phyloP scores from a whole-genome alignment of 805 yeast genomes.

The Schizosaccharomyces lindneri region DNA sequence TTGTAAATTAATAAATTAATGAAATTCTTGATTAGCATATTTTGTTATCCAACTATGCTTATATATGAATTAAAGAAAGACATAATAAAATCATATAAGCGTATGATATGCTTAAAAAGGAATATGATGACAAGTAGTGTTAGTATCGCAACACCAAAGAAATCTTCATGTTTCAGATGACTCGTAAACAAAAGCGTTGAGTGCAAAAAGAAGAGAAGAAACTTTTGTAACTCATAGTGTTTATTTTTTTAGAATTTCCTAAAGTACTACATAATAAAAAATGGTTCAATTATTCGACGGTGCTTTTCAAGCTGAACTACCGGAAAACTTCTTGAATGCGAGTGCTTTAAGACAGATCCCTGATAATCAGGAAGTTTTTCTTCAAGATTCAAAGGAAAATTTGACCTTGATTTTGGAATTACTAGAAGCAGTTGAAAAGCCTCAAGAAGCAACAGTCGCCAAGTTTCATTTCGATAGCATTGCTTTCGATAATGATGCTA shows the following conservation, averaged over 20 bases:
- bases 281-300: constrained; percentile 45
- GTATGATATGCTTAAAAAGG: too few species aligned
- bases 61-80: too few species aligned
- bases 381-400: constrained; percentile 11
- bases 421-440: constrained; percentile 15
- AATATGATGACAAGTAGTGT: too few species aligned
- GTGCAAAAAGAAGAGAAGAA: too few species aligned
- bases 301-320: constrained; percentile 37
- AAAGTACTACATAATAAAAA: neutral
- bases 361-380: constrained; percentile 76
- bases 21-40: too few species aligned
- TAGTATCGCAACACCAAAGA: too few species aligned
- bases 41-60: too few species aligned
- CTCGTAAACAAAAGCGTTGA: too few species aligned
- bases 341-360: constrained; percentile 58
- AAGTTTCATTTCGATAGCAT: neutral
- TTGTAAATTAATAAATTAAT: too few species aligned
- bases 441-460: neutral
- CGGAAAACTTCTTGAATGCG: constrained; percentile 45
- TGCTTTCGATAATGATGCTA: constrained; percentile 2
- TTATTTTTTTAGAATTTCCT: neutral
- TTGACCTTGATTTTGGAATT: constrained; percentile 17
- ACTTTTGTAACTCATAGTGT: neutral
- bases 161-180: too few species aligned
- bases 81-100: too few species aligned